Base-by-base conservation (phyloP, 2,329 filamentous ascomycete genomes). In the Ophiostoma tasmaniense region DNA sequence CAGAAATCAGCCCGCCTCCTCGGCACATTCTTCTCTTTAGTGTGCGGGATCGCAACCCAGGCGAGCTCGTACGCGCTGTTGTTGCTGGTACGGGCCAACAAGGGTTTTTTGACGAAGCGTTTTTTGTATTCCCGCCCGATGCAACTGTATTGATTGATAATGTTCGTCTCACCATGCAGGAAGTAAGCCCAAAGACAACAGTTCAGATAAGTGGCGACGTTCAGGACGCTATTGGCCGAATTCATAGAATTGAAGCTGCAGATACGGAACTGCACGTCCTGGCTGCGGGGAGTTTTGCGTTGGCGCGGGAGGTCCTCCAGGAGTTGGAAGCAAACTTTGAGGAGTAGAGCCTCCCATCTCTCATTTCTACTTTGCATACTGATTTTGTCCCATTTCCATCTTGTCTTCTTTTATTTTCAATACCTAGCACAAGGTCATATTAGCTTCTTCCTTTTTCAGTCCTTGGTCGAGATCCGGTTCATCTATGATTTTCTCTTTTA, bases 21-120 rank as follows among this genome's bases (percentile, higher is more conserved):
- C 79, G 78, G 1, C 81, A 81, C 64, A 78, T 84, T 55, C 81
- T 99, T 66, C 89, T 98, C 68, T 99, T 98, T 84, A 98, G 97
- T 78, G 95, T 98, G 78, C 87, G 89, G 76, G 85, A 84, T 62
- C 83, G 84, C 35, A 83, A 85, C 75, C 80, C 84, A 45, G 77
- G 86, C 33, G 78, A 82, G 68, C 86, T 89, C 66, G 80, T 89
- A 14, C 78, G 80, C 25, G 79, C 80, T 2, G 78, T 88, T 28
- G 74, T 81, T 70, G 76, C 79, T 3, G 74, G 75, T 77, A 28
- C 73, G 75, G 52, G 76, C 75, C 70, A 73, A 85, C 79, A 80
- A 7, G 75, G 20, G 8, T 11, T 13, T 13, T 75, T 74, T 28
- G 74, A 75, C 37, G 67, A 75, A 25, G 68, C 64, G 14, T 59